Base-by-base conservation (phyloP, 345 rosid species). In the Abelmoschus esculentus region DNA sequence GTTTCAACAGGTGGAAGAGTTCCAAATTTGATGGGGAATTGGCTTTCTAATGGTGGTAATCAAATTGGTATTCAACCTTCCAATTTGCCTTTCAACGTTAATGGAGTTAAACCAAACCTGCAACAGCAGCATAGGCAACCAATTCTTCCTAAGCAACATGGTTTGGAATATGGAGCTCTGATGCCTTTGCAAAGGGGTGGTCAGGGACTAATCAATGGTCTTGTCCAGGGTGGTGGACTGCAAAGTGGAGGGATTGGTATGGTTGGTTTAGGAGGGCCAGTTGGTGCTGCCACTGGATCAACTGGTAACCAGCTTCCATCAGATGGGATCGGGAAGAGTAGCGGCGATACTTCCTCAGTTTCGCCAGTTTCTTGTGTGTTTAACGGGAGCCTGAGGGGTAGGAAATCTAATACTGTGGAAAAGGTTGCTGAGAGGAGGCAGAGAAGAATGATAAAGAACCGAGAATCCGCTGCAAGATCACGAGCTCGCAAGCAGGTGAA, bases 381-480 rank as follows among this genome's bases (percentile, higher is more conserved):
- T 75, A 89, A 84, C 52, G 90, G 91, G 69, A 80, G 89, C 68
- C 53, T 84, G 61, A 86, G 97, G 65, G 98, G 84, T 28, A 89
- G 93, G 71, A 96, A 81, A 75, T 65, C 85, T 11, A 71, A 77
- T 79, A 78, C 82, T 55, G 83, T 92, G 70, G 99, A 96, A 86
- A 96, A 90, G 80, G 99, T 90, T 80, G 90, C 82, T 67, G 99
- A 96, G 86, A 89, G 98, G 84, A 92, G 97, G 82, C 98, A 92
- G 63, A 88, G 86, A 76, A 90, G 99, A 82, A 96, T 96, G 99
- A 92, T 96, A 54, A 95, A 95, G 87, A 95, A 95, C 59, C 87
- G 99, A 78, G 98, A 95, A 77, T 95, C 99, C 14, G 99, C 99
- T 82, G 98, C 99, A 38, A 84, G 98, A 69, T 95, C 99, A 40